Percentiles rank a stretch among this genome's conserved stretches.
phyloP scores from a whole-genome alignment of 768 basidiomycete species.

The Tylopilus vinaceipallidus region DNA sequence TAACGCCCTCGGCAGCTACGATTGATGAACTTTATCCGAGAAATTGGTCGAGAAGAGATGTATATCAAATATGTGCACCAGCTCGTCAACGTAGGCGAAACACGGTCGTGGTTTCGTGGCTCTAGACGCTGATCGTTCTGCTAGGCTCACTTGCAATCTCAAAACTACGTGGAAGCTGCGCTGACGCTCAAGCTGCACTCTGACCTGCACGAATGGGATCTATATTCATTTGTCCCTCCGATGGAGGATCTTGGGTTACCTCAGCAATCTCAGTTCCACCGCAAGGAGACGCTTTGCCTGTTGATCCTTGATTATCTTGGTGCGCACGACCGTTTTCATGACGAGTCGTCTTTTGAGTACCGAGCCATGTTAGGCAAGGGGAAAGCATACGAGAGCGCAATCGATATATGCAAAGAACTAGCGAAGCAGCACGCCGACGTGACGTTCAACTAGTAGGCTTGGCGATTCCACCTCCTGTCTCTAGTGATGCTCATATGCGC shows the following conservation, averaged over 20 bases:
- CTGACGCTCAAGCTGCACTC: conserved; percentile 92
- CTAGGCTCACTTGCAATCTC: conserved; percentile 84
- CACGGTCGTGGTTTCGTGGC: background rate
- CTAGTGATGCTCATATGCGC: conserved; percentile 7
- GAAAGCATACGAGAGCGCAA: conserved; percentile 95
- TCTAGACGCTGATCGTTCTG: conserved; percentile 13
- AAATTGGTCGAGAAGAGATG: conserved; percentile 89
- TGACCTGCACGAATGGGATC: conserved; percentile 89
- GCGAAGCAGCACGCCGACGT: conserved; percentile 84
- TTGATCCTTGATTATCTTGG: conserved; percentile 93
- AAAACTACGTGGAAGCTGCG: conserved; percentile 92
- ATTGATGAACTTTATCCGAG: conserved; percentile 90
- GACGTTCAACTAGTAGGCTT: conserved; percentile 84
- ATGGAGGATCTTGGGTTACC: conserved; percentile 90
- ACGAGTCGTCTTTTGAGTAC: conserved; percentile 3
- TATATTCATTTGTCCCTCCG: conserved; percentile 74
- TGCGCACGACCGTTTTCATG: conserved; percentile 30
- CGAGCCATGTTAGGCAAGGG: conserved; percentile 65
- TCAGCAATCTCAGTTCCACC: conserved; percentile 89
- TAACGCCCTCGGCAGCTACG: conserved; percentile 53
- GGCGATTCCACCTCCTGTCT: background rate
- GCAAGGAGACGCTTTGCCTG: conserved; percentile 90
- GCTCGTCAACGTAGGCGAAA: conserved; percentile 72
- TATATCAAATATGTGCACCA: conserved; percentile 97
- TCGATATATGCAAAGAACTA: conserved; percentile 91